These are phyloP conservation scores for Kregervanrija fluxuum DNA, from an alignment of 805 yeast genomes.

Conservation along the genomic window DNA sequence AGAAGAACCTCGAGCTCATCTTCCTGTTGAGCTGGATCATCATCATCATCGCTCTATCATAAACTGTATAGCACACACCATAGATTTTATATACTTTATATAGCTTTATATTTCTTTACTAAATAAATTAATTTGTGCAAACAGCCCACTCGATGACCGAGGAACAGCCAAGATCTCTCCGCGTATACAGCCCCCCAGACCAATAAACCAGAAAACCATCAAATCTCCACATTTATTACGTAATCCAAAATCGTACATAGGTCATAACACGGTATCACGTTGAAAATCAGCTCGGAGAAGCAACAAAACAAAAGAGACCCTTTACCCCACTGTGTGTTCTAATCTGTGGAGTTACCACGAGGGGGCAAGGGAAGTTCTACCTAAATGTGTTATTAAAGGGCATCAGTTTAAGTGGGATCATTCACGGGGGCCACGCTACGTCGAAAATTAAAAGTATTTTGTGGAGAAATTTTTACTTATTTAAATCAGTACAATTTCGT, in stretches of 20 bases:
- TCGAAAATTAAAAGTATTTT: background rate
- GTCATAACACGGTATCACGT: no score
- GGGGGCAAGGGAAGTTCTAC: background rate
- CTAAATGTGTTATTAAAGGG: background rate
- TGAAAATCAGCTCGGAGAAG: no score
- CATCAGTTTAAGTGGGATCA: background rate
- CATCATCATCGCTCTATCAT: no score
- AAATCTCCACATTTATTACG: no score
- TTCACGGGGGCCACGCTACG: background rate
- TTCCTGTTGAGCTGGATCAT: background rate
- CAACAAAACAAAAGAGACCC: no score
- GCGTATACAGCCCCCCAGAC: no score
- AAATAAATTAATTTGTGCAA: background rate
- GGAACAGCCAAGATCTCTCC: background rate
- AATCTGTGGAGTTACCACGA: no score
- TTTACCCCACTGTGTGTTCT: no score
- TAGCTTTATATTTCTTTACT: background rate
- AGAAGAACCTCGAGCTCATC: conserved; percentile 24
- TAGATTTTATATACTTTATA: no score
- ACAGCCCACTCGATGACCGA: background rate
- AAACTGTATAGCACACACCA: no score
- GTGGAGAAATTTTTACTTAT: background rate
- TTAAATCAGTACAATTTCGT: background rate
- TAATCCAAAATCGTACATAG: no score
- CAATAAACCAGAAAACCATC: no score